Percentiles rank a stretch among this genome's conserved stretches.
Conservation (phyloP, 805 yeast genomes). For the Ogataea salicorniae region DNA sequence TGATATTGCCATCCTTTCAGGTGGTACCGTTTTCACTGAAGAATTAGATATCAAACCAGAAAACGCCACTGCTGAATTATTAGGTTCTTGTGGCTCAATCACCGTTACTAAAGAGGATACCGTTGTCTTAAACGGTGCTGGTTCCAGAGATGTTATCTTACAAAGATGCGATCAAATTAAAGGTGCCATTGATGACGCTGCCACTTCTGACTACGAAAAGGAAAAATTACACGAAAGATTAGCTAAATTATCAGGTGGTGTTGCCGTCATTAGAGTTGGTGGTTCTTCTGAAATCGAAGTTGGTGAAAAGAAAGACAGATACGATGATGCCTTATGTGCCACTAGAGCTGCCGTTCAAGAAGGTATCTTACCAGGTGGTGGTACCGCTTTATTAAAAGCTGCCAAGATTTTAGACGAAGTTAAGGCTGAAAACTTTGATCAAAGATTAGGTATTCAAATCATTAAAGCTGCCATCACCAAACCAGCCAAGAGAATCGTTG, state of each 20-base stretch:
- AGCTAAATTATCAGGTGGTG: slow-evolving; percentile 97
- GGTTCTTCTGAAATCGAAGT: slow-evolving; percentile 97
- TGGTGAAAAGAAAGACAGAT: slow-evolving; percentile 98
- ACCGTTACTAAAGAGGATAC: slow-evolving; percentile 95
- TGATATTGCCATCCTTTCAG: slow-evolving; percentile 90
- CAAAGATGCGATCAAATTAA: slow-evolving; percentile 94
- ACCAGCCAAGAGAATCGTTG: slow-evolving; percentile 94
- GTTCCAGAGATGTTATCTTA: slow-evolving; percentile 71
- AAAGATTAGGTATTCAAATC: slow-evolving; percentile 90
- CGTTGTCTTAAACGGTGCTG: slow-evolving; percentile 88
- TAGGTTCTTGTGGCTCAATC: slow-evolving; percentile 88
- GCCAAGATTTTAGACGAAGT: slow-evolving; percentile 66
- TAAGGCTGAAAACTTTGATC: slow-evolving; percentile 85
- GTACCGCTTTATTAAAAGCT: slow-evolving; percentile 95
- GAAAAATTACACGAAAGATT: slow-evolving; percentile 97
- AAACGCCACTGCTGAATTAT: slow-evolving; percentile 80
- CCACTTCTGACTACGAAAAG: slow-evolving; percentile 85
- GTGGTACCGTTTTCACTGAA: slow-evolving; percentile 89
- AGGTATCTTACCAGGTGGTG: slow-evolving; percentile 99
- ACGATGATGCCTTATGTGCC: slow-evolving; percentile 97
- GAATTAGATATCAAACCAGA: slow-evolving; percentile 95
- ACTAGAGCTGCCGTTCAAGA: slow-evolving; percentile 99
- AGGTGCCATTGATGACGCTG: slow-evolving; percentile 64
- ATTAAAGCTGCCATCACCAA: slow-evolving; percentile 88
- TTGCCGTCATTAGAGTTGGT: slow-evolving; percentile 96